Base-by-base conservation (phyloP, 75 land plant species). In the Chamaecyparis obtusa region DNA sequence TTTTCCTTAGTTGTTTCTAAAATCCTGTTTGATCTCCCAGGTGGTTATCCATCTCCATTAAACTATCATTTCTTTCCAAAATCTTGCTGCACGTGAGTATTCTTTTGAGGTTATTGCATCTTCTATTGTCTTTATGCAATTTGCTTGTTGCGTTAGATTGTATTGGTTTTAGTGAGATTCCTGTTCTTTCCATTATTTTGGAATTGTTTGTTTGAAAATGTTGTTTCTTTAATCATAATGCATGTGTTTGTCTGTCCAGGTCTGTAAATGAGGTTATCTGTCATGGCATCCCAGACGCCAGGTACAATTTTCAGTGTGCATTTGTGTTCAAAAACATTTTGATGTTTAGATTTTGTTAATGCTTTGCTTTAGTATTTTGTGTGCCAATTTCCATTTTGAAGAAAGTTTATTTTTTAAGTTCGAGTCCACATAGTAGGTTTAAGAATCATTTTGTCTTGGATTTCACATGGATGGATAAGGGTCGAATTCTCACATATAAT, bases 71-170 rank as follows among this genome's bases (percentile, higher is more conserved):
- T 96, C 88, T 98, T 96, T 85, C 99, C 99, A 55, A 98, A 98
- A 86, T 98, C 99, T 88, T 96, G 99, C 91, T 98, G 99, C 99
- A 98, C 99, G 99, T 98, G 93, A 91, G 99, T 94, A 90, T 85
- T 87, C 85, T 72, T 85, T 27, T 39, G 33, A 30, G 37, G n/a
- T 87, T 46, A 41, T 81, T 33, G 27, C 41, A 84, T 30, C 19
- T 21, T 37, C 35, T 19, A 41, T 39, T 85, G 6, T 27, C 30
- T 41, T 35, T 33, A 39, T 86, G 37, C 85, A 36, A n/a, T 46
- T 6, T 33, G 11, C 21, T 11, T 33, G 14, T 46, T 37, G 32
- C 13, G 8, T 11, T 46, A 39, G 30, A 67, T 44, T 44, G 39
- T 86, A 21, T 56, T 44, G 51, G n/a, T 14, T 9, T 79, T n/a